Conservation (phyloP, 106 monocot genomes). For the Dendrobium catenatum region DNA sequence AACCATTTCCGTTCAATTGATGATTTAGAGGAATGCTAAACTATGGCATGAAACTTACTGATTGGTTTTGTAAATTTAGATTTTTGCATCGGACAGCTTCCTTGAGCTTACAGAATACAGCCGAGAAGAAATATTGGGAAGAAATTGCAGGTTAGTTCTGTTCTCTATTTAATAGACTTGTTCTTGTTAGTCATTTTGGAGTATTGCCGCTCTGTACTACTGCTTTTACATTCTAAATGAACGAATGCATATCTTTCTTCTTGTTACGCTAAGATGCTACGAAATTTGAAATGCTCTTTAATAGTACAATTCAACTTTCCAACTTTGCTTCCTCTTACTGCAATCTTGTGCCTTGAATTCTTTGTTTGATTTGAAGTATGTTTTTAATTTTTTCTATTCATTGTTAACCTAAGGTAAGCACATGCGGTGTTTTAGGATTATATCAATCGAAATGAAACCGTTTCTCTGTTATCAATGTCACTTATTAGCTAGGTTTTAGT, state of each 20-base stretch:
- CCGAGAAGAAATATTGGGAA: constrained; percentile 94
- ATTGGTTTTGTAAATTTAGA: constrained; percentile 32
- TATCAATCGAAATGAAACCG: background rate
- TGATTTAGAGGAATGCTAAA: background rate
- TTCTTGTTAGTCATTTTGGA: background rate
- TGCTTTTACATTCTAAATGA: background rate
- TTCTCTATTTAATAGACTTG: background rate
- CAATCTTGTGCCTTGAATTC: background rate
- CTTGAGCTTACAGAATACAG: constrained; percentile 91
- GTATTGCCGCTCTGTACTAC: background rate
- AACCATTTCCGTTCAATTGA: background rate
- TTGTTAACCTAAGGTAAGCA: background rate
- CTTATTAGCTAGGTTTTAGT: background rate
- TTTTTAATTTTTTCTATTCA: background rate
- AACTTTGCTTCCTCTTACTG: background rate
- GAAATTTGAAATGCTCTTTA: background rate
- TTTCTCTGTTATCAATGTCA: background rate
- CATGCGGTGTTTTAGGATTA: background rate
- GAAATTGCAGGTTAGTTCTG: constrained; percentile 78
- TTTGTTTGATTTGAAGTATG: background rate
- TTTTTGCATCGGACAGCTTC: constrained; percentile 98
- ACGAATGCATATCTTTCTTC: background rate
- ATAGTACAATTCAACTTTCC: background rate
- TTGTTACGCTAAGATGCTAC: background rate
- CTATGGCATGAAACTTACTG: constrained; percentile 1